Conservation (phyloP, 169 alveolate species). For the Blepharisma undulans region DNA sequence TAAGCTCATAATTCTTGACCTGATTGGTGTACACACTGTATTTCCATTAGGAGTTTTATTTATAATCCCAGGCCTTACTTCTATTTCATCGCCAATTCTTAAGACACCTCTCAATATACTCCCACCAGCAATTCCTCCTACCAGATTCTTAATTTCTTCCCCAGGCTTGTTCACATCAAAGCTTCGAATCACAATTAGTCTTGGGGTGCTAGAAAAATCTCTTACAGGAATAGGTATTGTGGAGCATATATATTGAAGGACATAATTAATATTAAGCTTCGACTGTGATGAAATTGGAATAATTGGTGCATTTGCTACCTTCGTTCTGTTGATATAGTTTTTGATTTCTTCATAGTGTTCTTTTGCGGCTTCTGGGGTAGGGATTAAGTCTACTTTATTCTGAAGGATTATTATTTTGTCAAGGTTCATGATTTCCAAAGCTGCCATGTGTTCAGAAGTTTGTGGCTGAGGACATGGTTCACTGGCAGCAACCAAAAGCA, state of each 20-base stretch:
- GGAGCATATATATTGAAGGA: slow-evolving; percentile 93
- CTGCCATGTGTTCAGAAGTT: slow-evolving; percentile 99
- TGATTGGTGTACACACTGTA: slow-evolving; percentile 90
- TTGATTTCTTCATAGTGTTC: slow-evolving; percentile 94
- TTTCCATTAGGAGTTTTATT: slow-evolving; percentile 89
- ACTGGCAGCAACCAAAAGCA: slow-evolving; percentile 95
- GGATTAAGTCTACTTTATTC: slow-evolving; percentile 97
- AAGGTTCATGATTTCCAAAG: slow-evolving; percentile 98
- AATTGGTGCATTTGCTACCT: slow-evolving; percentile 97
- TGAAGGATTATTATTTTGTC: slow-evolving; percentile 96
- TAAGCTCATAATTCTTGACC: slow-evolving; percentile 90
- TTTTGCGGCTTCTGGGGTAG: slow-evolving; percentile 93
- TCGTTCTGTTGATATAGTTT: slow-evolving; percentile 90
- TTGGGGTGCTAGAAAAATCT: slow-evolving; percentile 97
- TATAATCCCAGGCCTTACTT: slow-evolving; percentile 97
- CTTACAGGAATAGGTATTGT: slow-evolving; percentile 96
- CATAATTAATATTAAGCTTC: slow-evolving; percentile 96
- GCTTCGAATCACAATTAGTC: slow-evolving; percentile 96
- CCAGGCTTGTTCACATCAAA: slow-evolving; percentile 99
- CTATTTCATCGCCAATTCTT: slow-evolving; percentile 96
- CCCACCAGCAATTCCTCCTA: slow-evolving; percentile 99
- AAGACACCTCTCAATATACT: slow-evolving; percentile 96
- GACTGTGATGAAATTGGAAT: slow-evolving; percentile 97
- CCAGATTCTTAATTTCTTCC: slow-evolving; percentile 93
- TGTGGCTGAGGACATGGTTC: slow-evolving; percentile 97